Conservation (phyloP, 805 yeast genomes). For the Ascoidea tarda region DNA sequence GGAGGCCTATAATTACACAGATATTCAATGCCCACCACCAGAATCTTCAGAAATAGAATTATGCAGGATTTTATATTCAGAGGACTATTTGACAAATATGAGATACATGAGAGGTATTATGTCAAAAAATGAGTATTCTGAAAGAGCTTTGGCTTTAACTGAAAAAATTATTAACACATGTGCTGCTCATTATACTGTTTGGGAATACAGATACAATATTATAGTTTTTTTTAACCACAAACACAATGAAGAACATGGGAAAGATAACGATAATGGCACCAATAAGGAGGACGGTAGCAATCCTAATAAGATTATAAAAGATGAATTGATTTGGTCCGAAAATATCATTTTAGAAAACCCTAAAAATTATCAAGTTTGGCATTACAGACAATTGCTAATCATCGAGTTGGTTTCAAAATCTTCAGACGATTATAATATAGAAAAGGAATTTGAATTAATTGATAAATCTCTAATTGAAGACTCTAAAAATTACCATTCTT, state of each 20-base stretch:
- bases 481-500: slow-evolving; percentile 86
- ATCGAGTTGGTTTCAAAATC: slow-evolving; percentile 16
- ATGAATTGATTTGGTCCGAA: slow-evolving; percentile 74
- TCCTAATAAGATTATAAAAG: slow-evolving; percentile 12
- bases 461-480: slow-evolving; percentile 63
- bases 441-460: slow-evolving; percentile 52
- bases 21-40: slow-evolving; percentile 24
- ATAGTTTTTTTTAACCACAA: slow-evolving; percentile 12
- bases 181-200: slow-evolving; percentile 86
- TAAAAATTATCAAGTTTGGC: slow-evolving; percentile 97
- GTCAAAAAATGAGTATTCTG: slow-evolving; percentile 44
- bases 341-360: slow-evolving; percentile 59
- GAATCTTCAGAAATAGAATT: slow-evolving; percentile 30
- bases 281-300: slow-evolving; percentile 11
- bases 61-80: slow-evolving; percentile 58
- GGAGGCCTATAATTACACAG: neutral
- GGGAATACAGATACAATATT: slow-evolving; percentile 59
- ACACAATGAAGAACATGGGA: slow-evolving; percentile 15
- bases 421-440: slow-evolving; percentile 22
- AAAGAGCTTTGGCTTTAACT: slow-evolving; percentile 59
- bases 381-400: slow-evolving; percentile 63
- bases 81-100: slow-evolving; percentile 51
- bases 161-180: slow-evolving; percentile 45
- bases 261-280: slow-evolving; percentile 8
- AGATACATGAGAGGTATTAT: slow-evolving; percentile 49